Evolutionary conservation across 192 early-diverging fungal species (phyloP).

Genomic region (Coemansia sp.): DNA sequence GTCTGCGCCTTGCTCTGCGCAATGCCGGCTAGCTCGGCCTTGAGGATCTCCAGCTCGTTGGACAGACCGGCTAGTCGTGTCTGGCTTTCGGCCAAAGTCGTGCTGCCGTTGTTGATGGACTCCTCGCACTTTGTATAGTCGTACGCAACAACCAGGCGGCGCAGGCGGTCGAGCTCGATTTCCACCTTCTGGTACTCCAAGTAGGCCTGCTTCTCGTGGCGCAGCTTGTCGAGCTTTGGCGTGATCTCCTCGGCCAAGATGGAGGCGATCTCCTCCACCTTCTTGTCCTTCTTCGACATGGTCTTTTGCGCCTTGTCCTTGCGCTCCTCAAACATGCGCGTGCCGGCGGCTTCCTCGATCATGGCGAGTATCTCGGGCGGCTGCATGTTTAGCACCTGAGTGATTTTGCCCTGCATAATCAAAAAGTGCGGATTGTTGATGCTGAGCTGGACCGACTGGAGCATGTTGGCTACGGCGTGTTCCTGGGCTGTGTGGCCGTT

Average conservation of each 20-base stretch:
- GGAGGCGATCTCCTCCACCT: conserved; percentile 85
- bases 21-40: conserved; percentile 65
- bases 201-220: conserved; percentile 81
- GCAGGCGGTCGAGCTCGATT: conserved; percentile 81
- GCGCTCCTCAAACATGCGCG: conserved; percentile 97
- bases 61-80: conserved; percentile 38
- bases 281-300: conserved; percentile 94
- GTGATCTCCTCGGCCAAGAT: conserved; percentile 85
- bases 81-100: conserved; percentile 28
- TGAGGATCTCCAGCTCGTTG: conserved; percentile 53
- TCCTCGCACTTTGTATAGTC: conserved; percentile 79
- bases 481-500: conserved; percentile 91
- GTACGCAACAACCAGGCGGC: conserved; percentile 77
- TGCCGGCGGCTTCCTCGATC: conserved; percentile 99
- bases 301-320: conserved; percentile 93
- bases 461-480: conserved; percentile 84
- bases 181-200: conserved; percentile 93
- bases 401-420: conserved; percentile 99
- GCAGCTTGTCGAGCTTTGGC: conserved; percentile 88
- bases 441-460: conserved; percentile 97
- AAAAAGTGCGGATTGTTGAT: conserved; percentile 99
- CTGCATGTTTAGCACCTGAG: conserved; percentile 99
- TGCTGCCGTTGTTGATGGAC: conserved; percentile 39
- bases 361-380: conserved; percentile 92
- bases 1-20: conserved; percentile 57